Evolutionary conservation across 129 eudicot species (phyloP).

Genomic region (Cynara cardunculus): DNA sequence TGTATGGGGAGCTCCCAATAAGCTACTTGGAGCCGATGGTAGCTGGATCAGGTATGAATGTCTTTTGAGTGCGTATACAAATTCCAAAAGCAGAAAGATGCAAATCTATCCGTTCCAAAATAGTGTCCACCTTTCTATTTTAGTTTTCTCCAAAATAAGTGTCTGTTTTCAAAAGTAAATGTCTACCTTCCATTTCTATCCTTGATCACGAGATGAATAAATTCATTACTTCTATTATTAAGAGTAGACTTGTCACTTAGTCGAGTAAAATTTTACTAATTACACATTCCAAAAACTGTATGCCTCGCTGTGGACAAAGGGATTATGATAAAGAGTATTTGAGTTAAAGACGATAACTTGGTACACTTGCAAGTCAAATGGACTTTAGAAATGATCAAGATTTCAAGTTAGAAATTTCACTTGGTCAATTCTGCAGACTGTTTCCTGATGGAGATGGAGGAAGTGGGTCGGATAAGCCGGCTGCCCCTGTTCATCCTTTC

Average conservation of each 20-base stretch:
- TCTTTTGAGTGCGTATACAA: not conserved
- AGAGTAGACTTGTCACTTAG: not conserved
- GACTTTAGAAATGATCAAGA: not conserved
- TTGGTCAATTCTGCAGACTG: slow-evolving; percentile 47
- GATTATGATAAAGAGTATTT: too few species aligned
- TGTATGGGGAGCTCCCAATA: slow-evolving; percentile 99
- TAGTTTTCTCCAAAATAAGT: not conserved
- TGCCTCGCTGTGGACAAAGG: too few species aligned
- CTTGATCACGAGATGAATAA: not conserved
- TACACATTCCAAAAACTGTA: too few species aligned
- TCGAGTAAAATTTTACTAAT: not conserved
- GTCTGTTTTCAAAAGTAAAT: not conserved
- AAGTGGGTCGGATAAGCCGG: slow-evolving; percentile 49
- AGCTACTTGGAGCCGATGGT: slow-evolving; percentile 99
- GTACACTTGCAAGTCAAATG: not conserved
- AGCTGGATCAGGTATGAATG: slow-evolving; percentile 86
- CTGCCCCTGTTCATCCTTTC: slow-evolving; percentile 79
- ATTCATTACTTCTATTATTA: not conserved
- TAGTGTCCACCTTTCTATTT: not conserved
- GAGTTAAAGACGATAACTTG: not conserved
- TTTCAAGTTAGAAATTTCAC: not conserved
- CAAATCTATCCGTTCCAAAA: too few species aligned
- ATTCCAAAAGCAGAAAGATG: not conserved
- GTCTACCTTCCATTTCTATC: not conserved
- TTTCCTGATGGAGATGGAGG: slow-evolving; percentile 68